These are phyloP conservation scores for Conringia planisiliqua DNA, from an alignment of 345 rosid genomes.

Conservation along the genomic window DNA sequence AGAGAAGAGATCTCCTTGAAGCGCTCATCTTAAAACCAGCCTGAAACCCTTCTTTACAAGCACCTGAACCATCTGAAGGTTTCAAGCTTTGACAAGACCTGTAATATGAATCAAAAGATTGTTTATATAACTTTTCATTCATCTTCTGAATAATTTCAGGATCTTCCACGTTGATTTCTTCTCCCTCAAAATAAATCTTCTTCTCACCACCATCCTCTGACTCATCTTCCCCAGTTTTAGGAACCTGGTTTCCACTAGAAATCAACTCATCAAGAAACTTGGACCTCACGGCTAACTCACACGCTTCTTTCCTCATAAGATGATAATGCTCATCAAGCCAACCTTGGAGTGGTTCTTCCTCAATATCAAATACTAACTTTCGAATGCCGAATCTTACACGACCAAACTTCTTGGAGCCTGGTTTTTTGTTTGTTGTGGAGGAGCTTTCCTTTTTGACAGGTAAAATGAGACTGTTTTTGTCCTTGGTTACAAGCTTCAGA, in stretches of 20 bases:
- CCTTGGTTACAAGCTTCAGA: constrained; percentile 72
- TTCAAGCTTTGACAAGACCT: constrained; percentile 72
- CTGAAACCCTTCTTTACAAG: constrained; percentile 74
- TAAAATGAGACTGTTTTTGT: constrained; percentile 53
- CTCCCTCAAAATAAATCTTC: constrained; percentile 48
- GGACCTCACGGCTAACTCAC: constrained; percentile 79
- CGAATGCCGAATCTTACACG: constrained; percentile 67
- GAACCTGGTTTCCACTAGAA: constrained; percentile 38
- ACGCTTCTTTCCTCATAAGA: constrained; percentile 75
- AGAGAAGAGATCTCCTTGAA: constrained; percentile 66
- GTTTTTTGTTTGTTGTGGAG: constrained; percentile 60
- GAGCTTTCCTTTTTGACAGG: constrained; percentile 65
- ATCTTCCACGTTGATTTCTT: constrained; percentile 60
- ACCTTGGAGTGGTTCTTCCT: constrained; percentile 96
- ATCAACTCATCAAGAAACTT: constrained; percentile 70
- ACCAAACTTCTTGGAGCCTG: constrained; percentile 59
- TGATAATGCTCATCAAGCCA: constrained; percentile 96
- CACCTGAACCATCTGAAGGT: constrained; percentile 80
- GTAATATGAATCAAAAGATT: constrained; percentile 74
- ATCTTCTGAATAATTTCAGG: constrained; percentile 45
- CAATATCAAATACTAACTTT: constrained; percentile 73
- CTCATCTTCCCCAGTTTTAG: constrained; percentile 48
- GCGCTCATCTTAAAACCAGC: constrained; percentile 80
- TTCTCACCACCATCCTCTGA: constrained; percentile 20
- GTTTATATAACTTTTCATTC: constrained; percentile 57